phyloP scores from a whole-genome alignment of 148 eudicot genomes.

The Rheum nobile region DNA sequence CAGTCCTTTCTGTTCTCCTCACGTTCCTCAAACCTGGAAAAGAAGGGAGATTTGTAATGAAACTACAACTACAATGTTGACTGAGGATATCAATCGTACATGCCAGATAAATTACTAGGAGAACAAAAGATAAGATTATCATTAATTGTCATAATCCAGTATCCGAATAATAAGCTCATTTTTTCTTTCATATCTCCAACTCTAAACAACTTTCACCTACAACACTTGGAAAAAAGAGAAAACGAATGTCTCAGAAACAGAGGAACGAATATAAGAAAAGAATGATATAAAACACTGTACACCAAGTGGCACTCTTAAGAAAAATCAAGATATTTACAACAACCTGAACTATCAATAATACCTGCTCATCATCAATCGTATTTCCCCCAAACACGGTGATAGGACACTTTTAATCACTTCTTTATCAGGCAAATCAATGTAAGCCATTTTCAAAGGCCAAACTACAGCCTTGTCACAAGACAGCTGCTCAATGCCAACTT shows the following conservation, averaged over 20 bases:
- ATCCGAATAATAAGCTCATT: background rate
- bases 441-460: too few relatives aligned
- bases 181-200: background rate
- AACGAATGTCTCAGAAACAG: background rate
- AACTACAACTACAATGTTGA: background rate
- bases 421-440: too few relatives aligned
- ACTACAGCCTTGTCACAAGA: too few relatives aligned
- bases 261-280: background rate
- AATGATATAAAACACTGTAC: background rate
- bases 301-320: background rate
- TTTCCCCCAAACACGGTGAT: too few relatives aligned
- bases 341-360: background rate
- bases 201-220: background rate
- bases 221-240: background rate
- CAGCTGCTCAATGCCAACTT: too few relatives aligned
- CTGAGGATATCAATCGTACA: background rate
- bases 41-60: background rate
- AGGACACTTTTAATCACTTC: background rate
- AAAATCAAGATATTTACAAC: background rate
- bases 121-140: background rate
- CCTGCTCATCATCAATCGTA: too few relatives aligned
- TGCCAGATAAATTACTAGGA: background rate
- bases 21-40: slow-evolving; percentile 79
- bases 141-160: background rate
- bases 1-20: slow-evolving; percentile 99